A percentile compares a stretch with the other conserved stretches of the same genome.
phyloP scores from a whole-genome alignment of 1,284 basidiomycete species.

The Trametes pubescens region DNA sequence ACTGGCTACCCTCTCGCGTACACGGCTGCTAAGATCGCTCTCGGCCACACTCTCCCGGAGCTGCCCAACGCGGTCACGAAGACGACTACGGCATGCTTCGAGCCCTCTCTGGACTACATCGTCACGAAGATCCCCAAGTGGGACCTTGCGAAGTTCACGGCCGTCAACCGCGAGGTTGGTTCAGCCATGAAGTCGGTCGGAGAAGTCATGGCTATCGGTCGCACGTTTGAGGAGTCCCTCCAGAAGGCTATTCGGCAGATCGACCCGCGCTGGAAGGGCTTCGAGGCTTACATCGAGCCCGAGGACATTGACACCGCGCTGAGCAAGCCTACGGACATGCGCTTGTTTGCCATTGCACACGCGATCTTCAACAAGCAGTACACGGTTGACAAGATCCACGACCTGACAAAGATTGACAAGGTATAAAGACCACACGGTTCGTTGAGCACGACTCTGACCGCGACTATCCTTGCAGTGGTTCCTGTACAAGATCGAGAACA shows the following conservation, averaged over 20 bases:
- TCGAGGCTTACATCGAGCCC: constrained; percentile 83
- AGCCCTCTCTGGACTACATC: constrained; percentile 99
- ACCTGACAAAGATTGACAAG: constrained; percentile 98
- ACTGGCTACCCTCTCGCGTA: constrained; percentile 99
- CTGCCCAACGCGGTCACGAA: constrained; percentile 99
- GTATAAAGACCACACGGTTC: constrained; percentile 45
- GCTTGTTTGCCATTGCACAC: constrained; percentile 96
- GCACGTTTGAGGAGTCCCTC: constrained; percentile 98
- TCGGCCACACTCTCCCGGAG: constrained; percentile 97
- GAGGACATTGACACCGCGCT: constrained; percentile 88
- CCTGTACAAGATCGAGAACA: constrained; percentile 98
- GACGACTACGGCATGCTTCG: constrained; percentile 99
- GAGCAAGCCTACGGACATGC: constrained; percentile 85
- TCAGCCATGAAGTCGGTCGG: constrained; percentile 99
- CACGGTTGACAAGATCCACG: constrained; percentile 89
- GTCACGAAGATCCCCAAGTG: constrained; percentile 99
- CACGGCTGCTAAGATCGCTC: constrained; percentile 99
- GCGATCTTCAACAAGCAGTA: constrained; percentile 97
- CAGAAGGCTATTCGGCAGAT: constrained; percentile 99
- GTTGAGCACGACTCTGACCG: constrained; percentile 15
- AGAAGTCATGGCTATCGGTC: constrained; percentile 99
- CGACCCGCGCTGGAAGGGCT: constrained; percentile 89
- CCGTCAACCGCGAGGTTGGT: constrained; percentile 93
- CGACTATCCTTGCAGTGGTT: constrained; percentile 75
- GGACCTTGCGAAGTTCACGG: constrained; percentile 97